Evolutionary conservation across 2,329 filamentous ascomycete genomes (phyloP).

Genomic region (Ilyonectria sp.): DNA sequence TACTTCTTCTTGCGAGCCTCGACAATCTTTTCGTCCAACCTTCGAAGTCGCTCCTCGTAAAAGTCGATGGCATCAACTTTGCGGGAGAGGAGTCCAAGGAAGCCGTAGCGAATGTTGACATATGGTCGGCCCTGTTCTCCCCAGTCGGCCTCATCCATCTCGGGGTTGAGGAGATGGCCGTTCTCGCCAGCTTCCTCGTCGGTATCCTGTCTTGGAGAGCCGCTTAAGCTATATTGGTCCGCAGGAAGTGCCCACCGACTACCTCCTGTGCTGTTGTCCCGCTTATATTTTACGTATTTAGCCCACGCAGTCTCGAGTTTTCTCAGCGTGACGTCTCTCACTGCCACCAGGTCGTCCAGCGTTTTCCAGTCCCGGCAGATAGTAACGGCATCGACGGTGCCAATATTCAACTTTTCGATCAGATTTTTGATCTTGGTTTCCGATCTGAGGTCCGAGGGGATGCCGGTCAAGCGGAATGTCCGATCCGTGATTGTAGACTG

Average conservation of each 20-base stretch:
- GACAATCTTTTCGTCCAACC: conserved; percentile 82
- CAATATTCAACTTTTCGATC: conserved; percentile 89
- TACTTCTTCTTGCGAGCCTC: conserved; percentile 82
- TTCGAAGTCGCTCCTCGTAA: conserved; percentile 87
- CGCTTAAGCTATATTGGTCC: conserved; percentile 35
- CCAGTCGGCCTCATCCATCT: conserved; percentile 49
- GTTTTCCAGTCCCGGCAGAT: conserved; percentile 90
- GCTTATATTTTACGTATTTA: conserved; percentile 64
- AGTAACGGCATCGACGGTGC: conserved; percentile 89
- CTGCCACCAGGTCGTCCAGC: conserved; percentile 80
- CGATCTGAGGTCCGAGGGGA: conserved; percentile 83
- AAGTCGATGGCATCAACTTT: conserved; percentile 94
- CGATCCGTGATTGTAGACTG: conserved; percentile 97
- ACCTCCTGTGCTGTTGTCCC: conserved; percentile 33
- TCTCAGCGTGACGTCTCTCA: conserved; percentile 76
- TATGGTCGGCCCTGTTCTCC: conserved; percentile 72
- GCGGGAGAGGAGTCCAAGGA: conserved; percentile 78
- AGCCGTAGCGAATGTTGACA: conserved; percentile 83
- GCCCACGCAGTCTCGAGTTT: conserved; percentile 89
- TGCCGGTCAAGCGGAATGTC: conserved; percentile 91
- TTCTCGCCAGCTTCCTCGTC: conserved; percentile 68
- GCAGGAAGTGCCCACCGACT: conserved; percentile 2
- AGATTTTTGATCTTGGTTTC: conserved; percentile 89
- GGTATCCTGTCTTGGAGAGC: conserved; percentile 52
- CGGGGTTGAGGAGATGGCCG: conserved; percentile 71